These are phyloP conservation scores for Prunus campanulata DNA, from an alignment of 306 rosid species.

Conservation along the genomic window DNA sequence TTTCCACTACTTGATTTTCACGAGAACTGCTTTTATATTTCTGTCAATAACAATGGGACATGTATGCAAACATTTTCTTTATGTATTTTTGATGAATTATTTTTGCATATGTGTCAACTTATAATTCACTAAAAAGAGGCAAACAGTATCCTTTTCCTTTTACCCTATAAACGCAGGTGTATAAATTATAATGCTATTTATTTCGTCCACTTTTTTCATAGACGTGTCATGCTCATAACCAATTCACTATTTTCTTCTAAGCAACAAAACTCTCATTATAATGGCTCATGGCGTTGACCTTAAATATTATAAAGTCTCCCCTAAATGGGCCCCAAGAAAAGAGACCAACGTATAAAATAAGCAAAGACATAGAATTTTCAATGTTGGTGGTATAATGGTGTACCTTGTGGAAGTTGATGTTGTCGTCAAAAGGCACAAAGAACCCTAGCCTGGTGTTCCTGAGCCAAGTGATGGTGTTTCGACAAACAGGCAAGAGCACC, in stretches of 20 bases:
- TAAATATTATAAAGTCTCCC: neutral
- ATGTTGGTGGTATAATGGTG: neutral
- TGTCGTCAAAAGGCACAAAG: constrained; percentile 89
- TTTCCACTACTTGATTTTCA: no score
- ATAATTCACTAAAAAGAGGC: accelerated
- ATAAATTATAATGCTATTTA: neutral
- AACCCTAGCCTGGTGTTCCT: constrained; percentile 67
- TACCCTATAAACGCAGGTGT: neutral
- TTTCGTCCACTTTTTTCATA: neutral
- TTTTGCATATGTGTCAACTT: accelerated
- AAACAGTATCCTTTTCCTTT: no score
- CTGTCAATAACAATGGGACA: accelerated
- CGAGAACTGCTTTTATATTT: no score
- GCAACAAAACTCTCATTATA: no score
- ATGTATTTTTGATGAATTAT: no score
- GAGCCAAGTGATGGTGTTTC: constrained; percentile 94
- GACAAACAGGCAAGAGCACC: constrained; percentile 82
- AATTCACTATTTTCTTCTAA: no score
- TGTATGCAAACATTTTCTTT: no score
- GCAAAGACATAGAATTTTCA: constrained; percentile 1
- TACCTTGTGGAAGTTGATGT: constrained; percentile 99
- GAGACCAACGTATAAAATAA: constrained; percentile 15
- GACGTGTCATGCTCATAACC: no score
- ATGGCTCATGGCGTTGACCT: neutral
- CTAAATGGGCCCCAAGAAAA: neutral